Evolutionary conservation across 1,284 basidiomycete species (phyloP), one percentile per base, ranked within the genome.

Genomic region (Cryptococcus floricola): DNA sequence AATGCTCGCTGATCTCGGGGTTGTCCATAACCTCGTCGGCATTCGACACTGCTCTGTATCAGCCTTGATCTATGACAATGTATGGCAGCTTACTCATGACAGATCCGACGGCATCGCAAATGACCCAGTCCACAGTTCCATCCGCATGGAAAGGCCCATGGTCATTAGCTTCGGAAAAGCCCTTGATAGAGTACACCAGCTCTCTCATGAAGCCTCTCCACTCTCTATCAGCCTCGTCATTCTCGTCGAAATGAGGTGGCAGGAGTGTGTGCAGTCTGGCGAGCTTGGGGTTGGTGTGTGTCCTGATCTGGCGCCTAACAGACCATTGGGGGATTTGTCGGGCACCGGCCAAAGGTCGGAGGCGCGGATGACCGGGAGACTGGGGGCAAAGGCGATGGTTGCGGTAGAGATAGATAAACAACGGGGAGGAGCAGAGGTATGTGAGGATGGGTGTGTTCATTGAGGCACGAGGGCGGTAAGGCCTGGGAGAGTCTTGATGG

Each of bases 81-180:
- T 34, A 34, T n/a, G 4, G 46, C 9, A 12, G 68, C 70, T 59
- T 49, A 72, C 71, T 67, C 73, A 75, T 75, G n/a, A 73, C 63
- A 10, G 58, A 61, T 4, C 63, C 62, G n/a, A 73, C 56, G 5
- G 73, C 71, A 50, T 75, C 70, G 1, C 71, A 50, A 51, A 73
- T 56, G 2, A 47, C 50, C 71, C 71, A 75, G 54, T 74, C 65
- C 3, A 74, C 70, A 28, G 59, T 66, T 0, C 73, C 73, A 34
- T 71, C 65, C 5, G 50, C 38, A 4, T 52, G 55, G 39, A 71
- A 68, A 41, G 71, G 73, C 10, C 65, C 70, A 59, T 62, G 73
- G 48, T 71, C 73, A 43, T 73, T 74, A 38, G 48, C 53, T 37
- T 58, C 57, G 14, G 52, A 44, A 51, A 60, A 74, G 58, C 70